Evolutionary conservation across 352 stramenopile genomes (phyloP).

Genomic region (Pythium volutum): DNA sequence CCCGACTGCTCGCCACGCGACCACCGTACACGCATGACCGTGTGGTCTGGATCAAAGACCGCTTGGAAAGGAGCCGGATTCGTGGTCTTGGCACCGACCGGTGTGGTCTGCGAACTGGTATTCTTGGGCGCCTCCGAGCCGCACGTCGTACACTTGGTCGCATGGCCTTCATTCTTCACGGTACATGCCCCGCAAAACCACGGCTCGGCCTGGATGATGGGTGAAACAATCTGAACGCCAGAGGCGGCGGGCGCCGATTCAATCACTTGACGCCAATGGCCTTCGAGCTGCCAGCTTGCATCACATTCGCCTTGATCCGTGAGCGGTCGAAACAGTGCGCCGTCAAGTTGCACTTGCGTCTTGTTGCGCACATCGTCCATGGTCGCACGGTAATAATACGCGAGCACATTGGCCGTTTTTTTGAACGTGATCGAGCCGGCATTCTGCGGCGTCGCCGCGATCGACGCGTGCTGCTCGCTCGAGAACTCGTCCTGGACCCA

Average conservation of each 20-base stretch:
- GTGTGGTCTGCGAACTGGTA: constrained; percentile 30
- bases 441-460: constrained; percentile 38
- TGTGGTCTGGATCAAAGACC: constrained; percentile 47
- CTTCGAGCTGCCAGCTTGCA: constrained; percentile 62
- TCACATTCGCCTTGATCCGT: neutral
- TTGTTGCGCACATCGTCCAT: constrained; percentile 47
- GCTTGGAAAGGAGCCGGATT: constrained; percentile 78
- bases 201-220: constrained; percentile 28
- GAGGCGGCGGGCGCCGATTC: constrained; percentile 5
- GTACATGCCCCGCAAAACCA: constrained; percentile 79
- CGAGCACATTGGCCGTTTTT: constrained; percentile 53
- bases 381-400: constrained; percentile 55
- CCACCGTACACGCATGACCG: constrained; percentile 80
- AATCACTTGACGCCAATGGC: constrained; percentile 73
- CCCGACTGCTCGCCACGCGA: constrained; percentile 79
- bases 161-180: constrained; percentile 63
- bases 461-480: constrained; percentile 48
- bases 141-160: constrained; percentile 69
- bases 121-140: constrained; percentile 51
- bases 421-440: constrained; percentile 66
- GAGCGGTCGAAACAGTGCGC: constrained; percentile 37
- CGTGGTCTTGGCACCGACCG: constrained; percentile 40
- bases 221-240: neutral
- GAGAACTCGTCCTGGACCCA: constrained; percentile 78
- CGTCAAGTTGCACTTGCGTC: constrained; percentile 54